phyloP scores from a whole-genome alignment of 1,284 basidiomycete genomes.

The Exsudoporus floridanus region DNA sequence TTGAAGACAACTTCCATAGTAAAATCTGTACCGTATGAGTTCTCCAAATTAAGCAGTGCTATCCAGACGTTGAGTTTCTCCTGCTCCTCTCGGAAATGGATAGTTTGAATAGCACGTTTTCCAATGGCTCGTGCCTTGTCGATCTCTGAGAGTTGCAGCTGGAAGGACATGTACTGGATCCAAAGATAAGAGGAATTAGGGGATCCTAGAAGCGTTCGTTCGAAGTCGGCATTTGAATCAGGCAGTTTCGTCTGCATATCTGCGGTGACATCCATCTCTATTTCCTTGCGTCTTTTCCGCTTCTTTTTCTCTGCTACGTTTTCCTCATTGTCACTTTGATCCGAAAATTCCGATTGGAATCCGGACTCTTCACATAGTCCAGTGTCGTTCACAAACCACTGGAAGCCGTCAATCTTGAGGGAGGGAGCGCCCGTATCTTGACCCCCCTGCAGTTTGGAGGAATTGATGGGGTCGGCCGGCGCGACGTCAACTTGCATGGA shows the following conservation, averaged over 20 bases:
- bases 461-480: slow-evolving; percentile 19
- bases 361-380: slow-evolving; percentile 36
- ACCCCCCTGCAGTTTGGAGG: slow-evolving; percentile 14
- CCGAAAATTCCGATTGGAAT: slow-evolving; percentile 39
- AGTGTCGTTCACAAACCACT: slow-evolving; percentile 57
- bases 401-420: slow-evolving; percentile 65
- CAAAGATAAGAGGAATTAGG: slow-evolving; percentile 98
- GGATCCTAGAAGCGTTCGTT: slow-evolving; percentile 90
- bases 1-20: slow-evolving; percentile 80
- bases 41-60: slow-evolving; percentile 93
- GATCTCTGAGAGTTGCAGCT: slow-evolving; percentile 91
- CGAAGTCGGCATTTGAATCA: slow-evolving; percentile 92
- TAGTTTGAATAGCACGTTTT: slow-evolving; percentile 80
- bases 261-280: slow-evolving; percentile 81
- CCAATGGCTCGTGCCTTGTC: slow-evolving; percentile 92
- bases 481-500: slow-evolving; percentile 46
- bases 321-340: slow-evolving; percentile 52
- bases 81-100: slow-evolving; percentile 94
- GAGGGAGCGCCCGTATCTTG: slow-evolving; percentile 30
- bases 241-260: slow-evolving; percentile 84
- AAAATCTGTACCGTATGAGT: slow-evolving; percentile 87
- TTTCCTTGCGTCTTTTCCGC: slow-evolving; percentile 65
- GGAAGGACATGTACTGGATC: slow-evolving; percentile 99
- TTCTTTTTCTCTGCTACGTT: slow-evolving; percentile 53
- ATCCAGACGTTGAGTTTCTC: slow-evolving; percentile 99